A percentile compares a stretch with the other conserved stretches of the same genome.
These are phyloP conservation scores for Boechera divaricarpa DNA, from an alignment of 345 rosid genomes.

Conservation along the genomic window DNA sequence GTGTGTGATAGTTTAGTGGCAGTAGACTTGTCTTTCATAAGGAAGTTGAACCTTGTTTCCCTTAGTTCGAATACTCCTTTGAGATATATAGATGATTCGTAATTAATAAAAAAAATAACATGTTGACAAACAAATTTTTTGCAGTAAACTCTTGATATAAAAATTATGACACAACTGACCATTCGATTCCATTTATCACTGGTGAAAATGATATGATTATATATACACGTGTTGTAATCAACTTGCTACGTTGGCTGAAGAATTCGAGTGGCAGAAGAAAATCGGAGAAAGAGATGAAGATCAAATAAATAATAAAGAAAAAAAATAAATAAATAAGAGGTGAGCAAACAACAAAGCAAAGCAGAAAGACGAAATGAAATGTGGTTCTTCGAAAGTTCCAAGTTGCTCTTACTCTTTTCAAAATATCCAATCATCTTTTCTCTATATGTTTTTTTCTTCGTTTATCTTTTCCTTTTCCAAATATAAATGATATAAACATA, in stretches of 20 bases:
- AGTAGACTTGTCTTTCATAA: too few relatives aligned
- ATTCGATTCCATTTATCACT: neutral
- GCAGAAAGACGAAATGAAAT: slow-evolving; percentile 22
- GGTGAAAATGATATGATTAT: neutral
- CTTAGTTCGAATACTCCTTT: too few relatives aligned
- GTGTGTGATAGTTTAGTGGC: too few relatives aligned
- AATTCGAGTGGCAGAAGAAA: slow-evolving; percentile 16
- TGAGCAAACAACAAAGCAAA: slow-evolving; percentile 31
- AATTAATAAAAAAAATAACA: too few relatives aligned
- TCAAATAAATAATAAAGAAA: neutral
- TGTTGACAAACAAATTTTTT: neutral
- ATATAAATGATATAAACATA: neutral
- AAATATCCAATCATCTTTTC: slow-evolving; percentile 5
- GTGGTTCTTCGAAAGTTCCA: slow-evolving; percentile 26
- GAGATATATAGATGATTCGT: too few relatives aligned
- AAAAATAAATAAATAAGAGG: neutral
- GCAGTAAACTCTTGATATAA: neutral
- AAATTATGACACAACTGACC: neutral
- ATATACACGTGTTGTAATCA: slow-evolving; percentile 10
- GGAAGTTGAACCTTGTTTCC: too few relatives aligned
- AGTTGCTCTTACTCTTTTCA: slow-evolving; percentile 28
- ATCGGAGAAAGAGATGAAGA: slow-evolving; percentile 13
- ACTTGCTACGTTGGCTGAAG: slow-evolving; percentile 21
- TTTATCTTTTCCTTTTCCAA: neutral
- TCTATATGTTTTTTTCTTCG: neutral